Evolutionary conservation across 192 early-diverging fungal species (phyloP), one percentile per base, ranked within the genome.

Genomic region (Coemansia pectinata): DNA sequence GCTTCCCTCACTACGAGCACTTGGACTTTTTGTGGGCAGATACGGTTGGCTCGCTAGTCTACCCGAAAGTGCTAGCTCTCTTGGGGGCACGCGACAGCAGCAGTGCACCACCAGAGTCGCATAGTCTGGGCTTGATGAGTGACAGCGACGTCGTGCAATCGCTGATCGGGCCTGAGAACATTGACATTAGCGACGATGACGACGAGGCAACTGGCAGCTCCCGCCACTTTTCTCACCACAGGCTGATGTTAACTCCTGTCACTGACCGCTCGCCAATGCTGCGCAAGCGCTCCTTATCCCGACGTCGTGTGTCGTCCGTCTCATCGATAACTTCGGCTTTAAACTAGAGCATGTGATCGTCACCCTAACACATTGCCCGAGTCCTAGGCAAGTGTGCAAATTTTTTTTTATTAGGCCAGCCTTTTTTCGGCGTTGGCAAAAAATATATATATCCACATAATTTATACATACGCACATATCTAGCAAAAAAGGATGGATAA

Each of bases 1-100:
- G 88, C 45, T 78, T 94, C 45, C 68, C 72, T 21, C 83, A 89
- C 63, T 96, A 93, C 78, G 94, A 97, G 72, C 96, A 98, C 80
- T 76, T 91, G 63, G 90, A 85, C 38, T 85, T 85, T 66, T 63
- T 85, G 29, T 85, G 84, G 84, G 84, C 84, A 0, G 80, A 82
- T 21, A 76, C 70, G 8, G 79, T 85, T 10, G 79, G 84, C 15
- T 38, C 66, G 19, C 44, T 80, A 33, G 83, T 84, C 21, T 72
- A 74, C 34, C 73, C 81, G 17, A 83, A 70, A 61, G 81, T 83
- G 25, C 68, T 83, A 5, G 76, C 36, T 36, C 25, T 58, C 10
- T 60, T 83, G 73, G 73, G 70, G 34, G 62, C 75, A 11, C 66
- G 55, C 41, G 81, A 78, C 63, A 61, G 34, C 5, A 31, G n/a